Conservation (phyloP, 352 stramenopile genomes). For the Phytopythium kandeliae region DNA sequence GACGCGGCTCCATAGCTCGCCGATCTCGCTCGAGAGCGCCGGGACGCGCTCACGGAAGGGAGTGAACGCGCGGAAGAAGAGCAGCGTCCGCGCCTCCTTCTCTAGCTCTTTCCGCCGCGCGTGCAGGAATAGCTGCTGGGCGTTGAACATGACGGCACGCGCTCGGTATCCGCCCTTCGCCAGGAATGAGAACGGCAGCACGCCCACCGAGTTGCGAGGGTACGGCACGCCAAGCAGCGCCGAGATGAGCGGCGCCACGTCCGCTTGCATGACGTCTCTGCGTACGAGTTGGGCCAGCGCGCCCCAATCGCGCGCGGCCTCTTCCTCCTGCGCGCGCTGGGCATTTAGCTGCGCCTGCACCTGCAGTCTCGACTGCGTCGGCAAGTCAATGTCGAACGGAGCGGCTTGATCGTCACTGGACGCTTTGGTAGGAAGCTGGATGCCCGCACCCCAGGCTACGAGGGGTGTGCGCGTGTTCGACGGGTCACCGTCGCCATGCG, state of each 20-base stretch:
- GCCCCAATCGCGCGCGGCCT: conserved; percentile 37
- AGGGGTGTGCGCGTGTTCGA: conserved; percentile 78
- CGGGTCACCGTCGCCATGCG: conserved; percentile 76
- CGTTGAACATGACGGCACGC: conserved; percentile 65
- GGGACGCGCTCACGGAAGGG: conserved; percentile 41
- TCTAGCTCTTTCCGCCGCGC: conserved; percentile 60
- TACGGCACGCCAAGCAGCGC: conserved; percentile 67
- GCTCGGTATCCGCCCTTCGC: conserved; percentile 54
- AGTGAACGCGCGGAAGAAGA: conserved; percentile 53
- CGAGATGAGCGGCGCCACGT: conserved; percentile 73
- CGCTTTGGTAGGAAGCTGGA: conserved; percentile 27
- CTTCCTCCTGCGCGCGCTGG: conserved; percentile 41
- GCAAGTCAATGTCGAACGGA: conserved; percentile 53
- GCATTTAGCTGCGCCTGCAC: conserved; percentile 51
- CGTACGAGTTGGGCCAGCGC: conserved; percentile 36
- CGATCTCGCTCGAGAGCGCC: conserved; percentile 20
- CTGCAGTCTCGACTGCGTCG: conserved; percentile 60
- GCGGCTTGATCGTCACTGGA: background rate
- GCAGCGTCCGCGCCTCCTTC: conserved; percentile 48
- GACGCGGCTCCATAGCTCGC: conserved; percentile 6
- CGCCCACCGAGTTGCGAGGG: conserved; percentile 78
- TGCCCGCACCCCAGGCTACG: conserved; percentile 68
- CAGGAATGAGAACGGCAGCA: conserved; percentile 70
- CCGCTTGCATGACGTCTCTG: conserved; percentile 81
- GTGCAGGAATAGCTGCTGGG: conserved; percentile 61